phyloP scores from a whole-genome alignment of 1,139 yeast genomes.

The Geotrichum restrictum region DNA sequence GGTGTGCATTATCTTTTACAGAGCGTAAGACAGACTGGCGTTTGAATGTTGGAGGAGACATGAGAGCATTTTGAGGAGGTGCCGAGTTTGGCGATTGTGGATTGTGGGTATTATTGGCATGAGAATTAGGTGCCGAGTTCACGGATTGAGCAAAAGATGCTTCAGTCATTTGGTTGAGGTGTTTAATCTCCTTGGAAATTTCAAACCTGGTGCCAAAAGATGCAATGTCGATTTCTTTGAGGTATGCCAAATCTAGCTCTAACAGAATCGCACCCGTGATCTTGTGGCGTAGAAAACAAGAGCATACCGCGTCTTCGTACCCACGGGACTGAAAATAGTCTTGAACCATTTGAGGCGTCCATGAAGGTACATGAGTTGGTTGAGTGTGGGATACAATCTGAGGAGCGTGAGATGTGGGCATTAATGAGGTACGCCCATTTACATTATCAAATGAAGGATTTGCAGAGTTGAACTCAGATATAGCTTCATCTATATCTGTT shows the following conservation, averaged over 20 bases:
- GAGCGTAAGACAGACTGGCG: slow-evolving; percentile 19
- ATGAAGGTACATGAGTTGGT: slow-evolving; percentile 36
- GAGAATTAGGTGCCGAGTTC: slow-evolving; percentile 3
- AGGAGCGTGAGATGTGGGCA: slow-evolving; percentile 16
- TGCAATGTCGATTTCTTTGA: slow-evolving; percentile 85
- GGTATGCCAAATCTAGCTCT: slow-evolving; percentile 77
- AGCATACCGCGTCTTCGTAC: slow-evolving; percentile 67
- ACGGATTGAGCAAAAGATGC: slow-evolving; percentile 7
- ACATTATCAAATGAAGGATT: slow-evolving; percentile 25
- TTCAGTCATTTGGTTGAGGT: slow-evolving; percentile 39
- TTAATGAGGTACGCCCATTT: slow-evolving; percentile 17
- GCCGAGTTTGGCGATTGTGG: slow-evolving; percentile 10
- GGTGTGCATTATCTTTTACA: slow-evolving; percentile 8
- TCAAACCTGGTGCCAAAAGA: slow-evolving; percentile 96
- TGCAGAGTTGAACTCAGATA: slow-evolving; percentile 52
- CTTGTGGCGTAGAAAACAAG: slow-evolving; percentile 79
- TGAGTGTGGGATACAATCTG: slow-evolving; percentile 3
- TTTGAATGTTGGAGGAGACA: slow-evolving; percentile 18
- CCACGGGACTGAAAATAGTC: slow-evolving; percentile 70
- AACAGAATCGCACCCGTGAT: slow-evolving; percentile 81
- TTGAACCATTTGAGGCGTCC: slow-evolving; percentile 87
- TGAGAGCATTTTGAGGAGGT: slow-evolving; percentile 1
- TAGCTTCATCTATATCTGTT: slow-evolving; percentile 80
- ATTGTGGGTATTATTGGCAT: background rate
- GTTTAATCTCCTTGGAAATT: slow-evolving; percentile 81